phyloP scores from a whole-genome alignment of 225 moss, liverwort and hornwort species.

The Marchantia paleacea region DNA sequence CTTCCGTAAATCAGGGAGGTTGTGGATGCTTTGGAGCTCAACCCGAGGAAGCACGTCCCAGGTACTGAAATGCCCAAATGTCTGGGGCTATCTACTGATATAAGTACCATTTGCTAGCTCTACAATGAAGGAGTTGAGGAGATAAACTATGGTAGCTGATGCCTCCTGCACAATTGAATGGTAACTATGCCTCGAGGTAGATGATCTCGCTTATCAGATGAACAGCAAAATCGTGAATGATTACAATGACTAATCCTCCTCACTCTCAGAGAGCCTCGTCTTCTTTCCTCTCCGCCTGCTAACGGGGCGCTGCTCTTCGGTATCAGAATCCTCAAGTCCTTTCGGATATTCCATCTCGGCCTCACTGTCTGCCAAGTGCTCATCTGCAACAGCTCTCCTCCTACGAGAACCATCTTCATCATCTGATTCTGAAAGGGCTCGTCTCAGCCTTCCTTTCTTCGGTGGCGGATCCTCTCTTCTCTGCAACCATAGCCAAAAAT shows the following conservation, averaged over 20 bases:
- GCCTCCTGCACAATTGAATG: not conserved
- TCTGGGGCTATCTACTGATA: too few species aligned
- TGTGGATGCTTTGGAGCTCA: too few species aligned
- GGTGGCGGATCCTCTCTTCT: constrained; percentile 25
- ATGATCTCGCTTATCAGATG: not conserved
- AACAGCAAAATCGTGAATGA: not conserved
- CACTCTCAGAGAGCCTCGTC: constrained; percentile 37
- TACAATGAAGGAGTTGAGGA: not conserved
- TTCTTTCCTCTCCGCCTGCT: constrained; percentile 40
- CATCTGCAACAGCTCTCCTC: constrained; percentile 18
- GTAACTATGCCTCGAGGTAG: not conserved
- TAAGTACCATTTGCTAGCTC: not conserved
- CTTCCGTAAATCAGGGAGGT: too few species aligned
- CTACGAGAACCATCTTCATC: constrained; percentile 34
- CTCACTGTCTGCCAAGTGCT: constrained; percentile 33
- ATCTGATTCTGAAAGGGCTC: constrained; percentile 32
- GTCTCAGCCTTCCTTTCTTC: constrained; percentile 45
- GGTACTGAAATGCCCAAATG: too few species aligned
- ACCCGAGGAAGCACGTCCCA: too few species aligned
- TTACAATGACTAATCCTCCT: constrained; percentile 28
- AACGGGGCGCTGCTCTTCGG: constrained; percentile 26
- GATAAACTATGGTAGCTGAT: not conserved
- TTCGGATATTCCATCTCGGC: constrained; percentile 28
- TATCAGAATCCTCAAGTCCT: constrained; percentile 43
- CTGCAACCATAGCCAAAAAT: not conserved